Conservation (phyloP, 2,329 filamentous ascomycete genomes). For the Akanthomyces dipterigenus region DNA sequence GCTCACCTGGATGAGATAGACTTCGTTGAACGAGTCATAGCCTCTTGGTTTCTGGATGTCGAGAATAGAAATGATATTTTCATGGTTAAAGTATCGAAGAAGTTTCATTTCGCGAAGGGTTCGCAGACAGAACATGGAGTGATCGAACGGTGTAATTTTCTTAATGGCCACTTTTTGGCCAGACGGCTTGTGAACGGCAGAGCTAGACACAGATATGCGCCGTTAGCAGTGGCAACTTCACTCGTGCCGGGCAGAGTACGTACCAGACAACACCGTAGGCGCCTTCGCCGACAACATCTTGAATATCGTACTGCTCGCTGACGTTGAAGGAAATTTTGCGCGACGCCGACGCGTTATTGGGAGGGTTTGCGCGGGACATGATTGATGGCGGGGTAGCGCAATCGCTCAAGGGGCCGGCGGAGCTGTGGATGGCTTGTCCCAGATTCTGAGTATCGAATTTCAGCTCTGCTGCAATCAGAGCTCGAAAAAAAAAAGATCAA, state of each 20-base stretch:
- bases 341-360: conserved; percentile 54
- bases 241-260: conserved; percentile 27
- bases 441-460: neutral
- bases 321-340: conserved; percentile 99
- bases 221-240: conserved; percentile 4
- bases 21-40: conserved; percentile 94
- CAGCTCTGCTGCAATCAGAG: neutral
- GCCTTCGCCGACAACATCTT: conserved; percentile 97
- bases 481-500: neutral
- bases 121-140: conserved; percentile 96
- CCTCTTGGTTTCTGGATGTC: conserved; percentile 97
- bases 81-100: conserved; percentile 97
- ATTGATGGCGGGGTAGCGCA: conserved; percentile 17
- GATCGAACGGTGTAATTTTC: conserved; percentile 99
- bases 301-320: conserved; percentile 98
- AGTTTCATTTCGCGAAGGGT: conserved; percentile 99
- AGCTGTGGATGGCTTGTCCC: neutral
- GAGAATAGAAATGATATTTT: conserved; percentile 99
- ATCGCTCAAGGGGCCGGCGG: neutral
- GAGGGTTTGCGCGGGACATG: conserved; percentile 53
- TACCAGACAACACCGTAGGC: conserved; percentile 98
- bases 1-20: conserved; percentile 92
- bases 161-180: conserved; percentile 99
- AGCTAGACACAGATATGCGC: conserved; percentile 47
- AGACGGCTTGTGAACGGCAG: conserved; percentile 94